Conservation (phyloP, 2,329 filamentous ascomycete genomes). For the Colletotrichum tofieldiae region DNA sequence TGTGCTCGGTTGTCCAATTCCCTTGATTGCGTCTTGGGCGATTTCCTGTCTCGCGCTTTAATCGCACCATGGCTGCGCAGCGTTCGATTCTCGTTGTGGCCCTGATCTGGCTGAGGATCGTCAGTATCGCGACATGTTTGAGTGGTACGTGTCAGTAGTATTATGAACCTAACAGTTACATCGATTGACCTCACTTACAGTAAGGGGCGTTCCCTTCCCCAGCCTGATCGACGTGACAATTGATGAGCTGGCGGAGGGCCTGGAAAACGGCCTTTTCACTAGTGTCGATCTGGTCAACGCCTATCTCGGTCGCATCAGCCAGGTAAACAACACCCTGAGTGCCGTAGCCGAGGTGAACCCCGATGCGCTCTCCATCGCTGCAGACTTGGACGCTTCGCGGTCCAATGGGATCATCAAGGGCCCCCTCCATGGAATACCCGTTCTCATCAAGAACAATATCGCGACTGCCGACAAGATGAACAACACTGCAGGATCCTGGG, state of each 20-base stretch:
- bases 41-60: neutral
- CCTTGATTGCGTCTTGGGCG: neutral
- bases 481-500: slow-evolving; percentile 72
- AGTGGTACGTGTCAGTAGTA: slow-evolving; percentile 20
- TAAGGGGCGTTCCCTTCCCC: slow-evolving; percentile 47
- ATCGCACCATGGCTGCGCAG: slow-evolving; percentile 9
- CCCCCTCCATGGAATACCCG: slow-evolving; percentile 74
- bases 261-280: slow-evolving; percentile 53
- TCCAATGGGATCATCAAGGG: slow-evolving; percentile 48
- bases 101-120: slow-evolving; percentile 28
- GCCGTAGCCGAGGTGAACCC: slow-evolving; percentile 56
- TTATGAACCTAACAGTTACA: neutral
- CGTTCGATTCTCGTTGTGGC: slow-evolving; percentile 1
- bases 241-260: slow-evolving; percentile 51
- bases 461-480: slow-evolving; percentile 74
- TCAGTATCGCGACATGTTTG: slow-evolving; percentile 15
- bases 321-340: slow-evolving; percentile 48
- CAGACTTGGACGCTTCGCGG: slow-evolving; percentile 51
- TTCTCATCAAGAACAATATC: slow-evolving; percentile 78
- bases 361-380: slow-evolving; percentile 53
- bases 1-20: too few species aligned
- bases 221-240: slow-evolving; percentile 53
- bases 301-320: slow-evolving; percentile 48
- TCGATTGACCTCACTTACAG: slow-evolving; percentile 9
- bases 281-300: slow-evolving; percentile 55